Evolutionary conservation across 2,329 filamentous ascomycete genomes (phyloP).

Genomic region (Dothideomycetes sp.): DNA sequence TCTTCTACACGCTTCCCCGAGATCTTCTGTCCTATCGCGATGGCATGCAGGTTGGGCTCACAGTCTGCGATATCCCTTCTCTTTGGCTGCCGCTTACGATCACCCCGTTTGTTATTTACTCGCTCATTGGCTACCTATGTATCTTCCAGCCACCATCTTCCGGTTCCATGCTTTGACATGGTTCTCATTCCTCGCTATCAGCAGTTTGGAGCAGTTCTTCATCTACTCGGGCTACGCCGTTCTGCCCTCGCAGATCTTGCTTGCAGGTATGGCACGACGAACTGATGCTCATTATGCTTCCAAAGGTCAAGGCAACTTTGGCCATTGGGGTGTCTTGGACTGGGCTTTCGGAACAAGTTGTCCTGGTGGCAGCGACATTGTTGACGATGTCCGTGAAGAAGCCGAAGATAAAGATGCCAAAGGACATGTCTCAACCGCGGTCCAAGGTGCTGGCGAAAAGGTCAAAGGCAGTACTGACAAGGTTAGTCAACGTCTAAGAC

Average conservation of each 20-base stretch:
- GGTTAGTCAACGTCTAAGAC: no score
- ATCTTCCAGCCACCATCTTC: slow-evolving; percentile 55
- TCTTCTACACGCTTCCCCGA: slow-evolving; percentile 49
- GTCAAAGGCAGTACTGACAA: slow-evolving; percentile 17
- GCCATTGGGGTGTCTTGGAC: slow-evolving; percentile 53
- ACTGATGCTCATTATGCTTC: slow-evolving; percentile 50
- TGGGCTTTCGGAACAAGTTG: slow-evolving; percentile 48
- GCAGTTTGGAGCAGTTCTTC: slow-evolving; percentile 58
- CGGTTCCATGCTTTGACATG: slow-evolving; percentile 66
- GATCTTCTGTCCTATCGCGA: slow-evolving; percentile 21
- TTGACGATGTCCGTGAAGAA: slow-evolving; percentile 47
- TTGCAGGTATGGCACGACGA: slow-evolving; percentile 49
- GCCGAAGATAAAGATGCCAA: slow-evolving; percentile 46
- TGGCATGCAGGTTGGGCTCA: slow-evolving; percentile 51
- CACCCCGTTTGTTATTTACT: slow-evolving; percentile 58
- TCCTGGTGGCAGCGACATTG: slow-evolving; percentile 38
- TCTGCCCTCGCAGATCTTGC: slow-evolving; percentile 48
- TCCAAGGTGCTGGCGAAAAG: slow-evolving; percentile 19
- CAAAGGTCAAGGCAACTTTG: slow-evolving; percentile 45
- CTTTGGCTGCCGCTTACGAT: slow-evolving; percentile 57
- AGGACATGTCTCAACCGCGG: slow-evolving; percentile 31
- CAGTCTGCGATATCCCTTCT: slow-evolving; percentile 47
- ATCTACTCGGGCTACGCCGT: slow-evolving; percentile 59
- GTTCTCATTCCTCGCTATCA: slow-evolving; percentile 53
- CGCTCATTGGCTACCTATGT: slow-evolving; percentile 54